phyloP scores from a whole-genome alignment of 768 basidiomycete species.

The Agaricus subrufescens region DNA sequence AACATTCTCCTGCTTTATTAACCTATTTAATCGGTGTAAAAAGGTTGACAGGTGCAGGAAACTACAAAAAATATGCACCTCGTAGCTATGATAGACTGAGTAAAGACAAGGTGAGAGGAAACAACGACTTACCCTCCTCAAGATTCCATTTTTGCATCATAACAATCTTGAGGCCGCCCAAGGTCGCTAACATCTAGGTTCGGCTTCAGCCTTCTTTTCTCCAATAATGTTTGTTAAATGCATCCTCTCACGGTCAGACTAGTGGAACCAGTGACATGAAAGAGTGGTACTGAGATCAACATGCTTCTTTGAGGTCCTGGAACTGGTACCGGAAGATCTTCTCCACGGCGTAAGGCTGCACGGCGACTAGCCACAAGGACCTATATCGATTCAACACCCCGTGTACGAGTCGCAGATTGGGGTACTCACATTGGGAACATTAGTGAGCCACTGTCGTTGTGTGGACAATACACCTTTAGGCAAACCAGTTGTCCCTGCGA shows the following conservation, averaged over 20 bases:
- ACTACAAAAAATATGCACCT: slow-evolving; percentile 21
- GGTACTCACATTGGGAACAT: slow-evolving; percentile 36
- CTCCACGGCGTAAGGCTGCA: slow-evolving; percentile 34
- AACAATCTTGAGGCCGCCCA: slow-evolving; percentile 40
- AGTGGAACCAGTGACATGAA: slow-evolving; percentile 50
- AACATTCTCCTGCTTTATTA: slow-evolving; percentile 42
- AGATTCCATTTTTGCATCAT: slow-evolving; percentile 49
- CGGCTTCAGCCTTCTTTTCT: neutral
- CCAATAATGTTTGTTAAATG: neutral
- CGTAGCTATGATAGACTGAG: slow-evolving; percentile 19
- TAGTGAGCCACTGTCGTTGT: slow-evolving; percentile 44
- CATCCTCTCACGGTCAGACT: slow-evolving; percentile 19
- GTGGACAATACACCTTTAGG: slow-evolving; percentile 49
- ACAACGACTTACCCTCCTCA: slow-evolving; percentile 32
- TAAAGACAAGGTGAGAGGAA: neutral
- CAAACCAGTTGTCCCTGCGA: slow-evolving; percentile 18
- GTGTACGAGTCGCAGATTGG: neutral
- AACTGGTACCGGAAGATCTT: slow-evolving; percentile 23
- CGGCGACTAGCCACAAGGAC: slow-evolving; percentile 26
- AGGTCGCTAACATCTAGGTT: slow-evolving; percentile 34
- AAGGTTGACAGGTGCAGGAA: neutral
- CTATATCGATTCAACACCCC: slow-evolving; percentile 16
- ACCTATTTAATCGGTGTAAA: slow-evolving; percentile 14
- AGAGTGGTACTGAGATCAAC: slow-evolving; percentile 51
- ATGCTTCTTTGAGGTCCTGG: slow-evolving; percentile 37